Base-by-base conservation (phyloP, 2,329 filamentous ascomycete species). In the Alternaria gansuensis region DNA sequence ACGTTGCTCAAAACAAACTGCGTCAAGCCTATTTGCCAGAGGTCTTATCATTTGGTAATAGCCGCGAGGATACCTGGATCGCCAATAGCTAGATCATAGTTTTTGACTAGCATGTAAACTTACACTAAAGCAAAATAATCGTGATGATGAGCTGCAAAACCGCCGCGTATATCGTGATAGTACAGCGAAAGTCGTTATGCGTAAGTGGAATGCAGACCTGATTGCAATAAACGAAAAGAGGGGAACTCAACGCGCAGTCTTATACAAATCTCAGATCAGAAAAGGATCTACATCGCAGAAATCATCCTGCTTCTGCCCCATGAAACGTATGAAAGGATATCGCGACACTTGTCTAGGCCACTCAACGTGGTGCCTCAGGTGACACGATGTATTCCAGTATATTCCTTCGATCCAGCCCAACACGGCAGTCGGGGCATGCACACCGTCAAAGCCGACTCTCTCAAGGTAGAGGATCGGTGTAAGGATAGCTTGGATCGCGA, bases 401-500 rank as follows among this genome's bases (percentile, higher is more conserved):
- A 76, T 73, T 0, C 71, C 69, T 33, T 76, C 74, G 9, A 76
- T 68, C 75, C 74, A 77, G 3, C 67, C 59, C 39, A 76, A 51
- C 1, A 73, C 63, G 10, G 69, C 70, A 0, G 73, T 72, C 2
- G 74, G 73, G 0, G 74, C 74, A 34, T 76, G 64, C 2, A 77
- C 57, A 2, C 75, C 75, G 46, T 73, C 64, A 33, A 76, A 76
- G 3, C 73, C 74, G 0, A 74, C 68, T 37, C 74, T 62, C 44
- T 76, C 74, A 2, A 75, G 66, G 6, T 71, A 70, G 33, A 77
- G 51, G 5, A 82, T 77, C 0, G 80, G 80, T 5, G 75, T 74
- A 56, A 84, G 74, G 5, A 83, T 69, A 1, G 80, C 71, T 51
- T 83, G 79, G 0, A 82, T 64, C 1, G 79, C 76, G n/a, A 83